Evolutionary conservation across 202 grass and related monocot species (phyloP).

Genomic region (Setaria italica): DNA sequence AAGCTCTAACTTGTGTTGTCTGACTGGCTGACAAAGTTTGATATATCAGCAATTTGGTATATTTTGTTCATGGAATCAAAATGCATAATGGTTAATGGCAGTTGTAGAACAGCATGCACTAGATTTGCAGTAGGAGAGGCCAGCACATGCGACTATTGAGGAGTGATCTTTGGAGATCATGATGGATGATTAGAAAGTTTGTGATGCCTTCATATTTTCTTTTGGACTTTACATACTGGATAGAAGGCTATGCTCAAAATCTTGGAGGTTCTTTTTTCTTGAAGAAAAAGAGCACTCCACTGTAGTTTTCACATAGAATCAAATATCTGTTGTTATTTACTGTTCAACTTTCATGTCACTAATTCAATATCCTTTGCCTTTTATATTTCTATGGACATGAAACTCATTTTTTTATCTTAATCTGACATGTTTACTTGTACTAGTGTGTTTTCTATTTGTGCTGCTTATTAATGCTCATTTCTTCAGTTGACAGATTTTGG

Average conservation of each 20-base stretch:
- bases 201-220: slow-evolving; percentile 3
- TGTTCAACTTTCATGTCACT: slow-evolving; percentile 8
- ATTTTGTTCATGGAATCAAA: slow-evolving; percentile 28
- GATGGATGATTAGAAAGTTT: slow-evolving; percentile 33
- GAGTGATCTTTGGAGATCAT: slow-evolving; percentile 26
- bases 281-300: background rate
- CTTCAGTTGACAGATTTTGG: slow-evolving; percentile 99
- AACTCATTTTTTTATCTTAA: slow-evolving; percentile 14
- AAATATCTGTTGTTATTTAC: slow-evolving; percentile 9
- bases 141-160: background rate
- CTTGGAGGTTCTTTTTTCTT: background rate
- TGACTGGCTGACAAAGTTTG: slow-evolving; percentile 32
- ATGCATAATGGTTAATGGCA: slow-evolving; percentile 12
- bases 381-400: background rate
- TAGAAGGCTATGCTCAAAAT: slow-evolving; percentile 13
- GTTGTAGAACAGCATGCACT: background rate
- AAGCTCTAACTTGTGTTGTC: slow-evolving; percentile 15
- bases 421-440: slow-evolving; percentile 35
- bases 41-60: slow-evolving; percentile 29
- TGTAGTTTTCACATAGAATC: background rate
- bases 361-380: slow-evolving; percentile 24
- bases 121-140: slow-evolving; percentile 10
- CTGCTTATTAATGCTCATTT: slow-evolving; percentile 51
- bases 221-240: slow-evolving; percentile 16
- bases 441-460: slow-evolving; percentile 19